Evolutionary conservation across 164 flowering plant species (phyloP), one percentile per base, ranked within the genome.

Genomic region (Paratinospora sagittata): DNA sequence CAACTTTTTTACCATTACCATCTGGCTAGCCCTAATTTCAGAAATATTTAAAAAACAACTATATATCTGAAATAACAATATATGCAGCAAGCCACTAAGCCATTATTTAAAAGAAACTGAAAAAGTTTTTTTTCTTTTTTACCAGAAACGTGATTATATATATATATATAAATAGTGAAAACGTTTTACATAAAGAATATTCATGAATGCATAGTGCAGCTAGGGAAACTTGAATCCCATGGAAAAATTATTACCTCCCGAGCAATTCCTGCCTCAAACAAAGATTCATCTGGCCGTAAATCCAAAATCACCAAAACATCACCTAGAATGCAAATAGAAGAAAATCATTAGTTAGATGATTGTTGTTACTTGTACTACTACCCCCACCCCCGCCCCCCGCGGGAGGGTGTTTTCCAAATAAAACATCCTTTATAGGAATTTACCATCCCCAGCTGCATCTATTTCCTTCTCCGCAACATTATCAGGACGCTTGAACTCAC

Each of bases 371-470:
- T 0, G 4, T 61, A 61, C 1, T 24, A 1, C 63, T 21, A 16
- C 23, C 13, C 27, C 9, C 3, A 2, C 27, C 23, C 23, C 61
- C 26, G 26, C 21, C 26, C 21, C n/a, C n/a, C n/a, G n/a, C n/a
- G n/a, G n/a, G n/a, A n/a, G n/a, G n/a, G n/a, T n/a, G 27, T 27
- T 3, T 65, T 27, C n/a, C 43, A 49, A 73, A 4, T 21, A 66
- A 47, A 36, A 24, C 27, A 67, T 49, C 27, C 24, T 61, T 13
- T 10, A 16, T n/a, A 37, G 52, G 61, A 39, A n/a, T 57, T 17
- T 80, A 92, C 98, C 97, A 82, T 95, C 97, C 71, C 97, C 98
- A 66, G 85, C 87, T 17, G 97, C 97, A 87, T 95, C 98, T 34
- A 88, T 80, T 63, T 92, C 91, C 68, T 84, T 78, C 71, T 81